Evolutionary conservation across 768 basidiomycete genomes (phyloP), one percentile per base, ranked within the genome.

Genomic region (Phanerodontia chrysosporium): DNA sequence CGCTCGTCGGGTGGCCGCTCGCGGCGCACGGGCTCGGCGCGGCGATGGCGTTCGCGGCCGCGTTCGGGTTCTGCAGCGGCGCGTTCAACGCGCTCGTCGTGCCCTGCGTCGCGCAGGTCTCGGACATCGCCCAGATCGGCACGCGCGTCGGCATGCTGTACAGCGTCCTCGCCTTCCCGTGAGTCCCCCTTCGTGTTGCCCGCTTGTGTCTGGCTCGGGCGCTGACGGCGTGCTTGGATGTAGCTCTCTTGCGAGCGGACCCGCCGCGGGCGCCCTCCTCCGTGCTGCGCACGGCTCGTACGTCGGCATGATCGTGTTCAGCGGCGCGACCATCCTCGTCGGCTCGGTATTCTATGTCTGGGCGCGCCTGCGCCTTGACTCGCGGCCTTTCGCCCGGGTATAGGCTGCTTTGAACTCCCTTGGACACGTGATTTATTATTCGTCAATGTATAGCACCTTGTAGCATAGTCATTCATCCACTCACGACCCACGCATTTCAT

Each of bases 241-340:
- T 58, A 89, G 87, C 27, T 79, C 87, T 1, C 74, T 89, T 22
- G 70, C 84, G 28, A 86, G 88, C n/a, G n/a, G n/a, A n/a, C 88
- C 88, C 1, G 76, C 78, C 13, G 87, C 83, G 13, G 88, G 88
- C 0, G 78, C 77, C 10, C 72, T 90, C 29, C 73, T 89, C 22
- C 70, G 75, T 24, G 69, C 59, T 30, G 69, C 73, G 39, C 72
- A 78, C 35, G 84, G 81, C 9, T 80, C 76, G 60, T 76, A 74
- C 66, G 67, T 66, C 0, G 77, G 79, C 32, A 76, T 86, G 73
- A 85, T 86, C 58, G 67, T 79, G n/a, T 82, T 87, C 62, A 79
- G 85, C 6, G 87, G 88, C 29, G 71, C 78, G 45, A 80, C 82
- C 22, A 73, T 86, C 58, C 71, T 89, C 56, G 69, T 78, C 27